Evolutionary conservation across 1,139 yeast genomes (phyloP).

Genomic region (Zygoascus meyerae): DNA sequence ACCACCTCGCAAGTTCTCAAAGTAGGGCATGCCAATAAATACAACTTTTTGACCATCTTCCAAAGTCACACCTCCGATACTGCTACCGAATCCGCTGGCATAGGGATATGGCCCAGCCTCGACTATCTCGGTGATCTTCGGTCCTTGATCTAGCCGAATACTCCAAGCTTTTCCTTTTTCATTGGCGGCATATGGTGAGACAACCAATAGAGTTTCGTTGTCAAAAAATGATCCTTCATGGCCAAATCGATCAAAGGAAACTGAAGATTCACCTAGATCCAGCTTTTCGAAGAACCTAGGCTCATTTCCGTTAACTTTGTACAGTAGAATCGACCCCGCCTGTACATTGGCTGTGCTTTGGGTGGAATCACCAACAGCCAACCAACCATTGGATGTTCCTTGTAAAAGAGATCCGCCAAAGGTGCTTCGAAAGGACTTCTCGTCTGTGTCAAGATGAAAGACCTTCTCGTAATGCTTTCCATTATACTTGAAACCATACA

Average conservation of each 20-base stretch:
- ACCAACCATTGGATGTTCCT: slow-evolving; percentile 21
- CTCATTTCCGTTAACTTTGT: slow-evolving; percentile 24
- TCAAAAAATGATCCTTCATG: slow-evolving; percentile 28
- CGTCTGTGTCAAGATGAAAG: slow-evolving; percentile 2
- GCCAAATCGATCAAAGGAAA: slow-evolving; percentile 34
- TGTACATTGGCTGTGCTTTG: slow-evolving; percentile 25
- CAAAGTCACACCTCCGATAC: slow-evolving; percentile 28
- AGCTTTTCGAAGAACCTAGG: not conserved
- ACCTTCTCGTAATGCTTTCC: not conserved
- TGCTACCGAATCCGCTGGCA: slow-evolving; percentile 40
- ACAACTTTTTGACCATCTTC: slow-evolving; percentile 25
- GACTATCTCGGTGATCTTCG: slow-evolving; percentile 15
- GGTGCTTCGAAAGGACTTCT: slow-evolving; percentile 13
- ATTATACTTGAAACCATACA: slow-evolving; percentile 24
- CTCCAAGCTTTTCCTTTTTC: slow-evolving; percentile 44
- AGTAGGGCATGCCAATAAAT: slow-evolving; percentile 45
- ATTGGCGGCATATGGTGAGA: slow-evolving; percentile 39
- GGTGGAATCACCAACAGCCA: slow-evolving; percentile 27
- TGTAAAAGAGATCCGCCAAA: slow-evolving; percentile 30
- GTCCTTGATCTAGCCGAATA: slow-evolving; percentile 24
- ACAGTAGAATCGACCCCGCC: slow-evolving; percentile 40
- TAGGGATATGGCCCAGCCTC: slow-evolving; percentile 30
- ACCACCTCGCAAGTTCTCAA: slow-evolving; percentile 26
- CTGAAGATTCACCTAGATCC: slow-evolving; percentile 8
- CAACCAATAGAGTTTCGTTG: slow-evolving; percentile 28